These are phyloP conservation scores for Phytophthora sansomeana DNA, from an alignment of 352 stramenopile species.

Conservation along the genomic window DNA sequence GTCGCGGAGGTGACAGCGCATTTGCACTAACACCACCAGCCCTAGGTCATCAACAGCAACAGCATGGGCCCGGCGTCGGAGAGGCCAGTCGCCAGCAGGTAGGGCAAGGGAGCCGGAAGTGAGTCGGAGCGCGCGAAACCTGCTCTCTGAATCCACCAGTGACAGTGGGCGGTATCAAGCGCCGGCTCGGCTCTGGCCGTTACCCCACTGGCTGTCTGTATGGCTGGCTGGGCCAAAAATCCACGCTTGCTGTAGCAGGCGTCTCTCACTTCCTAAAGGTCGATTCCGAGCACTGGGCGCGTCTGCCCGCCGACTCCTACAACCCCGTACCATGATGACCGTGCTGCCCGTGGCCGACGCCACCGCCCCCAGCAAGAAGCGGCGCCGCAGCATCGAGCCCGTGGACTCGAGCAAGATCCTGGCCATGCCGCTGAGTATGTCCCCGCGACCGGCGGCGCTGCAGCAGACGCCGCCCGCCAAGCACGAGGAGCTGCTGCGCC, in stretches of 20 bases:
- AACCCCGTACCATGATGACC: constrained; percentile 50
- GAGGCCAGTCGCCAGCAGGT: not conserved
- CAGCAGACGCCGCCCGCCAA: constrained; percentile 18
- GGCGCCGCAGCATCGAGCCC: constrained; percentile 71
- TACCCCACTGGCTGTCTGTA: constrained; percentile 40
- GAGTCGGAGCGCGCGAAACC: constrained; percentile 17
- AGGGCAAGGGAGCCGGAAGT: constrained; percentile 31
- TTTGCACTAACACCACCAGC: not conserved
- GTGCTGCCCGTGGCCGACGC: constrained; percentile 42
- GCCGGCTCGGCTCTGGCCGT: constrained; percentile 30
- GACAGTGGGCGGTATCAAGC: constrained; percentile 32
- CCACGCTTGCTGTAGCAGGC: constrained; percentile 9
- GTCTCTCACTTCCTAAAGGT: constrained; percentile 37
- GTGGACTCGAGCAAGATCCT: constrained; percentile 66
- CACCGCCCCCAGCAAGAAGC: constrained; percentile 61
- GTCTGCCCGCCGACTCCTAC: no score
- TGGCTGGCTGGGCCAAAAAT: constrained; percentile 45
- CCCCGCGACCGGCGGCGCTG: constrained; percentile 25
- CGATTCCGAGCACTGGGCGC: constrained; percentile 10
- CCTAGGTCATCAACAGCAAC: no score
- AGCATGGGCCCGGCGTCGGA: no score
- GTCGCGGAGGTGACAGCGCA: constrained; percentile 10
- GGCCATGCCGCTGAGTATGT: constrained; percentile 52
- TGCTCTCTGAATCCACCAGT: constrained; percentile 42
- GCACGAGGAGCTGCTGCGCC: constrained; percentile 52